These are phyloP conservation scores for Citrullus amarus DNA, from an alignment of 306 rosid species.

Conservation along the genomic window DNA sequence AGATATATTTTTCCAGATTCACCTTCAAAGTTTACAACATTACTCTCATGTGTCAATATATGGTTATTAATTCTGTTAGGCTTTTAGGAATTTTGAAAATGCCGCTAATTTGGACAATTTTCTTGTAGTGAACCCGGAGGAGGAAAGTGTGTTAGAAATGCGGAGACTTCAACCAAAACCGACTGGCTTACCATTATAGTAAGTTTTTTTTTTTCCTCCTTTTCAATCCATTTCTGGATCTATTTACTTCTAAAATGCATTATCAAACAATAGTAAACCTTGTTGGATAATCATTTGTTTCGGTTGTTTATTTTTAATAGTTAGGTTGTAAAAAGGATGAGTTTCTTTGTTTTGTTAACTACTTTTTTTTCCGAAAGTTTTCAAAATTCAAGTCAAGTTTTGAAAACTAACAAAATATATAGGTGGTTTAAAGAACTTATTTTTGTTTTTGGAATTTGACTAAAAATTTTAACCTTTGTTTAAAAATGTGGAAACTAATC, in stretches of 20 bases:
- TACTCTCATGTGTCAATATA: neutral
- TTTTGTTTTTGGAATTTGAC: too few species aligned
- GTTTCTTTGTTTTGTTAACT: too few species aligned
- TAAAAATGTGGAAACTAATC: too few species aligned
- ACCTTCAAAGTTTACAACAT: neutral
- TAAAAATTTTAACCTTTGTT: too few species aligned
- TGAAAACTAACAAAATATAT: too few species aligned
- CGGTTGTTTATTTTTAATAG: too few species aligned
- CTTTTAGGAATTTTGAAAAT: neutral
- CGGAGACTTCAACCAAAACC: slow-evolving; percentile 34
- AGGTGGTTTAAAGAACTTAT: too few species aligned
- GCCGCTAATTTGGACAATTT: neutral
- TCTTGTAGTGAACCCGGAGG: slow-evolving; percentile 69
- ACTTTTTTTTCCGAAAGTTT: too few species aligned
- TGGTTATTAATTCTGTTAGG: neutral
- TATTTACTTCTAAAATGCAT: neutral
- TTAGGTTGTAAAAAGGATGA: too few species aligned
- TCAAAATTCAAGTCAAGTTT: too few species aligned
- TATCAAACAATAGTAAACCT: neutral
- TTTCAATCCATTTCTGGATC: neutral
- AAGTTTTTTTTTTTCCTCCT: slow-evolving; percentile 13
- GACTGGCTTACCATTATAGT: slow-evolving; percentile 93
- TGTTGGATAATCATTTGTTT: too few species aligned
- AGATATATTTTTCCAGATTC: neutral
- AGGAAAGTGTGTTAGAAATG: slow-evolving; percentile 48